Evolutionary conservation across 768 basidiomycete species (phyloP).

Genomic region (Tephrocybe sp.): DNA sequence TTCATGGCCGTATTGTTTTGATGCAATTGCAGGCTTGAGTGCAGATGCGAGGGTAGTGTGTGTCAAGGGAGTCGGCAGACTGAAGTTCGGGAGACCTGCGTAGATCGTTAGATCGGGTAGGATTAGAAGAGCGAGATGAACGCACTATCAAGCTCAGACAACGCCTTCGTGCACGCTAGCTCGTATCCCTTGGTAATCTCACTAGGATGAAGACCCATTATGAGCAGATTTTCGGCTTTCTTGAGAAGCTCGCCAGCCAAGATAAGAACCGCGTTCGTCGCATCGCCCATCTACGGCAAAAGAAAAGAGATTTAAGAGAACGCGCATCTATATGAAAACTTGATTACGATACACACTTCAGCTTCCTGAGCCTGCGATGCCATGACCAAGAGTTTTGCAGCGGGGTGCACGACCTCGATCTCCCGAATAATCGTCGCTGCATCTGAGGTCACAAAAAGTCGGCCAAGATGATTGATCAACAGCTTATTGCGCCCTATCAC

Average conservation of each 20-base stretch:
- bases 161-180: slow-evolving; percentile 79
- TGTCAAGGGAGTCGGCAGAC: slow-evolving; percentile 71
- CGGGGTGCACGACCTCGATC: slow-evolving; percentile 98
- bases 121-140: slow-evolving; percentile 18
- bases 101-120: slow-evolving; percentile 15
- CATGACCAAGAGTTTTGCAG: slow-evolving; percentile 99
- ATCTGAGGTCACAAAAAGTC: slow-evolving; percentile 97
- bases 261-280: slow-evolving; percentile 94
- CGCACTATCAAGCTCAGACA: slow-evolving; percentile 89
- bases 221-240: slow-evolving; percentile 85
- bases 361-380: slow-evolving; percentile 94
- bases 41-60: slow-evolving; percentile 69
- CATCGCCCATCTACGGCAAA: slow-evolving; percentile 88
- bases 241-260: slow-evolving; percentile 94
- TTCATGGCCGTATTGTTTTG: slow-evolving; percentile 97
- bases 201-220: slow-evolving; percentile 97
- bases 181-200: slow-evolving; percentile 96
- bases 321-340: background rate
- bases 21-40: slow-evolving; percentile 89
- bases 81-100: slow-evolving; percentile 68
- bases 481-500: slow-evolving; percentile 89
- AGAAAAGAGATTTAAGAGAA: slow-evolving; percentile 2
- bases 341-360: slow-evolving; percentile 59
- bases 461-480: slow-evolving; percentile 94
- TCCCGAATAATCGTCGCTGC: slow-evolving; percentile 98